phyloP scores from a whole-genome alignment of 129 eudicot species.

The Artemisia annua region DNA sequence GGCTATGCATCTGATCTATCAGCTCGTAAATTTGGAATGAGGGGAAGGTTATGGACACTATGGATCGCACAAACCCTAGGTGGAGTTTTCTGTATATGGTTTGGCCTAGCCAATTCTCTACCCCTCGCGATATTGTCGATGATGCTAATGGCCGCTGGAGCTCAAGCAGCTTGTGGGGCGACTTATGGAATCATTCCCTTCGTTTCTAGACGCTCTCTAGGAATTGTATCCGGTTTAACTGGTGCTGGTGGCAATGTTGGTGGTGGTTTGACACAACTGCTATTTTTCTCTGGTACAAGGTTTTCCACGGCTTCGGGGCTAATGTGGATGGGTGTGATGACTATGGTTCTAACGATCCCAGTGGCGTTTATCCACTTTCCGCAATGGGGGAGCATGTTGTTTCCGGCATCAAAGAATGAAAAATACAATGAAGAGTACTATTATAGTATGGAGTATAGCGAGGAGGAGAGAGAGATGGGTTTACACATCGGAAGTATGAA shows the following conservation, averaged over 20 bases:
- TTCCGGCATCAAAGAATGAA: slow-evolving; percentile 39
- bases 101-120: slow-evolving; percentile 55
- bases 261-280: slow-evolving; percentile 62
- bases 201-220: slow-evolving; percentile 67
- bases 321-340: slow-evolving; percentile 68
- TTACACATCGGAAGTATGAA: slow-evolving; percentile 53
- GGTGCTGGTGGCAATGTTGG: slow-evolving; percentile 86
- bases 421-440: slow-evolving; percentile 51
- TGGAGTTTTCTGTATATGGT: slow-evolving; percentile 52
- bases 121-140: slow-evolving; percentile 46
- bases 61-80: slow-evolving; percentile 59
- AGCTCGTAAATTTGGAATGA: slow-evolving; percentile 49
- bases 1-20: slow-evolving; percentile 43
- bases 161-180: slow-evolving; percentile 91
- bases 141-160: slow-evolving; percentile 76
- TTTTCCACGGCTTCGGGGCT: slow-evolving; percentile 56
- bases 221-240: slow-evolving; percentile 56
- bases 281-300: slow-evolving; percentile 59
- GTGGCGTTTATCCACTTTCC: slow-evolving; percentile 62
- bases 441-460: slow-evolving; percentile 51
- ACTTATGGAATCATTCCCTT: slow-evolving; percentile 81
- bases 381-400: slow-evolving; percentile 80
- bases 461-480: slow-evolving; percentile 50
- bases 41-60: slow-evolving; percentile 57
- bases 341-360: slow-evolving; percentile 52